phyloP scores from a whole-genome alignment of 805 yeast genomes.

The Cyberlindnera xylosilytica region DNA sequence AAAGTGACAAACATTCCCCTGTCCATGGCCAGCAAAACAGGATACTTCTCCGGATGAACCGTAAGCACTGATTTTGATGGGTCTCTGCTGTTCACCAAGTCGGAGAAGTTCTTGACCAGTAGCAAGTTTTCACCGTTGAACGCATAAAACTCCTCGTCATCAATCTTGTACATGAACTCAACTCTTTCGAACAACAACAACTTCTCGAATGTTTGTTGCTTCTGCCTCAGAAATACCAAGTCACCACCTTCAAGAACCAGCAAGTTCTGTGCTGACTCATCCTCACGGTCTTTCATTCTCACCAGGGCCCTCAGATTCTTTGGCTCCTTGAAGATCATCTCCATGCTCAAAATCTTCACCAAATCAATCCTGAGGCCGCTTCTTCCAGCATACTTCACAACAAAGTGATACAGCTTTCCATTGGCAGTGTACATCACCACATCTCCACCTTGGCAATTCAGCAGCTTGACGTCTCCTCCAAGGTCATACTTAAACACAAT shows the following conservation, averaged over 20 bases:
- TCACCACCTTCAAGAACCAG: conserved; percentile 26
- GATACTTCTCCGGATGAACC: conserved; percentile 29
- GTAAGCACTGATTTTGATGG: conserved; percentile 24
- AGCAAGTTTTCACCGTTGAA: conserved; percentile 38
- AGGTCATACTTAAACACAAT: conserved; percentile 31
- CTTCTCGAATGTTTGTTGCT: conserved; percentile 10
- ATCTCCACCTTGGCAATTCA: conserved; percentile 24
- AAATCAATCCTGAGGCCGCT: conserved; percentile 23
- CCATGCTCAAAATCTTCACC: conserved; percentile 15
- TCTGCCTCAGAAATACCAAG: conserved; percentile 19
- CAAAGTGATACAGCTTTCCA: conserved; percentile 24
- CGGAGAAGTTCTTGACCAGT: conserved; percentile 17
- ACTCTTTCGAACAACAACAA: conserved; percentile 24
- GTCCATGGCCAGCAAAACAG: conserved; percentile 22
- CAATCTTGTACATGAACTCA: conserved; percentile 26
- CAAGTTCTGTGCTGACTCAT: conserved; percentile 18
- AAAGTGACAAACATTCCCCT: conserved; percentile 41
- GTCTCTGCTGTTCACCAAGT: conserved; percentile 11
- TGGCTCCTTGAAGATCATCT: conserved; percentile 13
- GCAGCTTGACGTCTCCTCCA: conserved; percentile 13
- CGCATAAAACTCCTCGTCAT: conserved; percentile 29
- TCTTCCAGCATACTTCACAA: conserved; percentile 13
- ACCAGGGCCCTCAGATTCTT: conserved; percentile 13
- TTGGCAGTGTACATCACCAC: conserved; percentile 20
- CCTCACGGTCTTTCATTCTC: conserved; percentile 10